Base-by-base conservation (phyloP, 495 filamentous ascomycete genomes). In the Xylaria nigripes region DNA sequence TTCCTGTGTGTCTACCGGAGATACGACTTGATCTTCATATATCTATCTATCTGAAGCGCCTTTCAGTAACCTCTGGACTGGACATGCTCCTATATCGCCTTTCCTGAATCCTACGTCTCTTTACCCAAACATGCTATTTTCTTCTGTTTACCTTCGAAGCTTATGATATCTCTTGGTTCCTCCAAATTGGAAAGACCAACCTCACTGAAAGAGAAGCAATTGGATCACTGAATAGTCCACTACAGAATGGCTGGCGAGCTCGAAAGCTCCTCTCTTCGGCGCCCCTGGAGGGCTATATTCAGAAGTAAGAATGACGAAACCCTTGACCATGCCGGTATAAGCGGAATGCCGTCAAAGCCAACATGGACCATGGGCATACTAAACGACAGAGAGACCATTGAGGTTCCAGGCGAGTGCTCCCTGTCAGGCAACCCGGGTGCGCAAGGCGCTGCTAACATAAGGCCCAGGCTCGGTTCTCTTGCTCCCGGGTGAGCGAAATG, bases 311-410 rank as follows among this genome's bases (percentile, higher is more conserved):
- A 50, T 13, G 38, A 49, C 21, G 53, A 57, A n/a, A 23, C 47
- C 7, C 25, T 36, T 29, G 47, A 48, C 43, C 53, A 50, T 15
- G 47, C 59, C 23, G 0, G 18, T 22, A 50, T 15, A 16, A 45
- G 38, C 18, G 49, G 40, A 15, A 53, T 55, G 10, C 68, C 55
- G 21, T 48, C 65, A 2, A 69, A 81, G 21, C 52, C 67, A 3
- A 70, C 81, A 71, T 89, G 86, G 78, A 88, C 77, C 7, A 74
- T 96, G 71, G 92, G 91, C 34, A 85, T 97, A 18, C 66, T 96
- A 32, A 91, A 90, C 64, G 89, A 95, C 60, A 78, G 65, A 52
- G 69, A 84, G 46, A 96, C 92, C 0, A 87, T 94, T 34, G 88
- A 95, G 72, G 93, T 97, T 19, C 93, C 92, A 60, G 92, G 92